Conservation (phyloP, 305 asterid genomes). For the Nicotiana rustica region DNA sequence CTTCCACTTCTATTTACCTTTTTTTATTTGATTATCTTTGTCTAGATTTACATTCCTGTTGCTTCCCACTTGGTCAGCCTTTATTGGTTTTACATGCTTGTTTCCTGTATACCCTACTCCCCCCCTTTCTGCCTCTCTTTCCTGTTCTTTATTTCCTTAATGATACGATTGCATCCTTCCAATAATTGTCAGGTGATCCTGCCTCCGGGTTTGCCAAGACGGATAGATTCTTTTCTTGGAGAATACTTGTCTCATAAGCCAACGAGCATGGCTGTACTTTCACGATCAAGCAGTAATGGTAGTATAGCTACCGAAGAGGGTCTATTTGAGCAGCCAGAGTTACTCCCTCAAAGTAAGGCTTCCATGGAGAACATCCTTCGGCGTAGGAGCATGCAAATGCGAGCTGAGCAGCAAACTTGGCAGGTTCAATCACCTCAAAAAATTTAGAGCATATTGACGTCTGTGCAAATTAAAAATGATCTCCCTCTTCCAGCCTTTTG, state of each 20-base stretch:
- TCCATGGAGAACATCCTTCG: constrained; percentile 58
- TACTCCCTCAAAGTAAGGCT: constrained; percentile 60
- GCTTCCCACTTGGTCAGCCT: constrained; percentile 13
- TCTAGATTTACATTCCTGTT: constrained; percentile 24
- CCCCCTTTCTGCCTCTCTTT: neutral
- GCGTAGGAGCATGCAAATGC: constrained; percentile 73
- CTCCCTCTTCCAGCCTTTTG: constrained; percentile 10
- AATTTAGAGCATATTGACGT: constrained; percentile 25
- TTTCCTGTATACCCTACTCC: neutral
- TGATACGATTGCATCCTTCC: constrained; percentile 34
- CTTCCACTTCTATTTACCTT: constrained; percentile 24
- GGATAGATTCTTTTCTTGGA: constrained; percentile 61
- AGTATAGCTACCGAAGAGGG: constrained; percentile 73
- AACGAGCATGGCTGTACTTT: constrained; percentile 52
- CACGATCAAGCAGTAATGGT: constrained; percentile 67
- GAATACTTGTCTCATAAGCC: constrained; percentile 69
- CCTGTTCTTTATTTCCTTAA: constrained; percentile 34
- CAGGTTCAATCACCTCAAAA: constrained; percentile 62
- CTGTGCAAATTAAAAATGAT: constrained; percentile 6
- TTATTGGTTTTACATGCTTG: neutral
- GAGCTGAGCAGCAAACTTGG: constrained; percentile 72
- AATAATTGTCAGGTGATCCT: constrained; percentile 68
- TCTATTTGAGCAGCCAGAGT: constrained; percentile 78
- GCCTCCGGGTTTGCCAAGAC: constrained; percentile 71
- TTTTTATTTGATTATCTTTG: neutral